phyloP scores from a whole-genome alignment of 768 basidiomycete species.

The Paxillus rubicundulus region DNA sequence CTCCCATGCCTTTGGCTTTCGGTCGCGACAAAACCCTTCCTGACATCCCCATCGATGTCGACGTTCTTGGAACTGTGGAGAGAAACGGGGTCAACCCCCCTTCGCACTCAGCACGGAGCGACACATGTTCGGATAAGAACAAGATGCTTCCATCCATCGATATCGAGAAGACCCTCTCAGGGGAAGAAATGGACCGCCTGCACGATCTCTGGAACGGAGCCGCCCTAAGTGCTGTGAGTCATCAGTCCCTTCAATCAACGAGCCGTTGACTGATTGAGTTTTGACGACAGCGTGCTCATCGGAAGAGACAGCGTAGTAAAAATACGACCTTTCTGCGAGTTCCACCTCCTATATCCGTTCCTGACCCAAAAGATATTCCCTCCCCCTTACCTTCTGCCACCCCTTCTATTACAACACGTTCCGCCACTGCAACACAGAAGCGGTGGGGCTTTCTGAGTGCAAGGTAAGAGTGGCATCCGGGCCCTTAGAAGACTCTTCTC shows the following conservation, averaged over 20 bases:
- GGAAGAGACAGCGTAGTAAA: slow-evolving; percentile 13
- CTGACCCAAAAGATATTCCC: not conserved
- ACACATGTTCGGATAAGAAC: not conserved
- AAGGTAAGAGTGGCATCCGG: slow-evolving; percentile 11
- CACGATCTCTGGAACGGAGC: slow-evolving; percentile 28
- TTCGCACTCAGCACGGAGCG: not conserved
- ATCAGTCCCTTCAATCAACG: not conserved
- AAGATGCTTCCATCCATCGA: slow-evolving; percentile 16
- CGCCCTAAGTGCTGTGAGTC: slow-evolving; percentile 20
- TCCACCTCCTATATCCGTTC: slow-evolving; percentile 15
- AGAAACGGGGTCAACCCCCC: not conserved
- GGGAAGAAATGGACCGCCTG: slow-evolving; percentile 16
- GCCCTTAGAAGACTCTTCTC: not conserved
- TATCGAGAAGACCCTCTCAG: slow-evolving; percentile 17
- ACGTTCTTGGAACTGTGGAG: not conserved
- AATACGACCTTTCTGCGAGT: not conserved
- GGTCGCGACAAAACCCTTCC: slow-evolving; percentile 24
- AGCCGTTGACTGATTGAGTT: not conserved
- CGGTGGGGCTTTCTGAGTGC: slow-evolving; percentile 19
- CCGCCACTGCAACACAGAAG: slow-evolving; percentile 2
- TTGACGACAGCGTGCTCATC: slow-evolving; percentile 22
- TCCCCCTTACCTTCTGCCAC: not conserved
- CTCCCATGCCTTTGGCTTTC: slow-evolving; percentile 5
- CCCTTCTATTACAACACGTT: not conserved
- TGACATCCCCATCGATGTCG: slow-evolving; percentile 12